Percentiles rank a stretch among this genome's conserved stretches.
Evolutionary conservation across 495 filamentous ascomycete genomes (phyloP).

Genomic region (Daldinia loculata): DNA sequence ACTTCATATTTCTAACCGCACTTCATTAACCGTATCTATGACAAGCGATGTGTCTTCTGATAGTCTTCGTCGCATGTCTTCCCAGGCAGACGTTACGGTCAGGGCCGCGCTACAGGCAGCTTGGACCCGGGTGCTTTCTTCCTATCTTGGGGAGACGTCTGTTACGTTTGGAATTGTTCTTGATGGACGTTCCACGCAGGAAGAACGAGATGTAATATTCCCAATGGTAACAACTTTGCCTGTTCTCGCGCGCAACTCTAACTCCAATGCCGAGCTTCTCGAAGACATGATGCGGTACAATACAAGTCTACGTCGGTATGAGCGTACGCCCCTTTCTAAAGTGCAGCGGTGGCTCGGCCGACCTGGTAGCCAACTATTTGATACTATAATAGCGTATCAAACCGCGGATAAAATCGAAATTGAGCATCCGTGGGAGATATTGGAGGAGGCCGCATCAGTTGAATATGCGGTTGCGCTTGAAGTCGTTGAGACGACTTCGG

Average conservation of each 20-base stretch:
- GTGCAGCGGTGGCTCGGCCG: constrained; percentile 73
- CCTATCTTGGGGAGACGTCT: constrained; percentile 73
- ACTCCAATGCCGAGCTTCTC: constrained; percentile 64
- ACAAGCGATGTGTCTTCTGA: constrained; percentile 49
- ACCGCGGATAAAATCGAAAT: constrained; percentile 11
- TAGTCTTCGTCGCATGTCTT: constrained; percentile 62
- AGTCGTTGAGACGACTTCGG: constrained; percentile 61
- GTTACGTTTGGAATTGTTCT: constrained; percentile 78
- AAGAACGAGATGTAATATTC: constrained; percentile 65
- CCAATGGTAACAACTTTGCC: constrained; percentile 81
- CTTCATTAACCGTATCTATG: constrained; percentile 52
- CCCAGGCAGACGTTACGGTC: constrained; percentile 66
- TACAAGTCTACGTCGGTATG: constrained; percentile 67
- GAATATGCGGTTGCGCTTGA: constrained; percentile 78
- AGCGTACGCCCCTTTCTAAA: constrained; percentile 71
- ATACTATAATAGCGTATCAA: constrained; percentile 83
- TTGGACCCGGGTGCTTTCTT: constrained; percentile 74
- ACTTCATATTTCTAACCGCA: constrained; percentile 52
- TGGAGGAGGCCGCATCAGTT: constrained; percentile 52
- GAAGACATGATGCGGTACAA: constrained; percentile 68
- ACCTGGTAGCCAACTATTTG: constrained; percentile 69
- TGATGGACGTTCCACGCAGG: constrained; percentile 69
- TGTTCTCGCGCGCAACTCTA: constrained; percentile 59
- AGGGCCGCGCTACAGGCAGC: constrained; percentile 77
- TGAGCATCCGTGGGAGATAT: constrained; percentile 38